Evolutionary conservation across 768 basidiomycete species (phyloP), one percentile per base, ranked within the genome.

Genomic region (Filobasidium floriforme): DNA sequence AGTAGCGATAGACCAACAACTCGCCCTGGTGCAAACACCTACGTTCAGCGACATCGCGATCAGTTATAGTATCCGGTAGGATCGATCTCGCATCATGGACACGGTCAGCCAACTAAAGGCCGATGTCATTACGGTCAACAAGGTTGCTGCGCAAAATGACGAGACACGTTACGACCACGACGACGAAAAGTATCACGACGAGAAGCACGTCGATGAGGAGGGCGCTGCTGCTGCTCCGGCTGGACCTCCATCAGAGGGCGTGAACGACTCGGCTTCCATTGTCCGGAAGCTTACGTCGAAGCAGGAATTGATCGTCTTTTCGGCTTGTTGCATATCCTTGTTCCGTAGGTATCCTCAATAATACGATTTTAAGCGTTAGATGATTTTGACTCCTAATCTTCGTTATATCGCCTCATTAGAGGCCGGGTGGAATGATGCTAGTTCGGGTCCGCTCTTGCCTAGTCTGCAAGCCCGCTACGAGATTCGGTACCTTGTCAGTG

Each of bases 371-470:
- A n/a, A n/a, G n/a, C n/a, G n/a, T n/a, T n/a, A n/a, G n/a, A n/a
- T n/a, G n/a, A n/a, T n/a, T n/a, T n/a, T n/a, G n/a, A n/a, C n/a
- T n/a, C n/a, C n/a, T n/a, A n/a, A n/a, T n/a, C n/a, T n/a, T n/a
- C n/a, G n/a, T n/a, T n/a, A n/a, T n/a, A n/a, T n/a, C n/a, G n/a
- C n/a, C n/a, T n/a, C n/a, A n/a, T n/a, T n/a, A 63, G 62, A 52
- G 28, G 62, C 62, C 32, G 89, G 89, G 18, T 90, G 88, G 88
- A 89, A 87, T 71, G 89, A 89, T 75, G 86, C 85, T 14, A 83
- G 85, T 0, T 84, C 84, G 15, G 89, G 89, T 1, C 88, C 89
- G 0, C 77, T 92, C 22, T 77, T 91, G 5, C 89, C 88, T 1
- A 82, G 85, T 12, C 86, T 91, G 59, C 88, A 88, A 74, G 75